These are phyloP conservation scores for Solanum pennellii DNA, from an alignment of 257 asterid genomes.

Conservation along the genomic window DNA sequence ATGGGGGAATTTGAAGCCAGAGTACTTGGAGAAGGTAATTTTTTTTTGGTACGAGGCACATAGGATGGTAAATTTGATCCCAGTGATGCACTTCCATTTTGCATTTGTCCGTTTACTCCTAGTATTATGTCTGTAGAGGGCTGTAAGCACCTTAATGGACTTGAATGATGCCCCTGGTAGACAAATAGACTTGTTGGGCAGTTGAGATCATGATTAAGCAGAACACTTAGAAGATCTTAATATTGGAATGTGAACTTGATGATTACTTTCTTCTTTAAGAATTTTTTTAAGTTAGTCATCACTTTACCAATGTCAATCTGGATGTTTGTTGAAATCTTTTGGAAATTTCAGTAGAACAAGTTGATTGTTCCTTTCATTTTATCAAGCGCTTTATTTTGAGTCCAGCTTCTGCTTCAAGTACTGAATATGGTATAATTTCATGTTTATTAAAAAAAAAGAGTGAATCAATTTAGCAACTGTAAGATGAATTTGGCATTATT, in stretches of 20 bases:
- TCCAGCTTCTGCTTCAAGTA: background rate
- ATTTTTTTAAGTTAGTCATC: background rate
- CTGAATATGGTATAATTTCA: background rate
- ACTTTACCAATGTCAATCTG: background rate
- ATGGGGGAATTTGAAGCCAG: constrained; percentile 79
- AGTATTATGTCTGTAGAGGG: background rate
- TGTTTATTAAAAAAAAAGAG: background rate
- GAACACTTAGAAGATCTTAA: background rate
- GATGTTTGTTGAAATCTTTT: background rate
- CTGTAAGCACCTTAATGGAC: background rate
- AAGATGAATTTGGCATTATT: background rate
- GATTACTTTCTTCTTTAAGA: background rate
- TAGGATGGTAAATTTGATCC: background rate
- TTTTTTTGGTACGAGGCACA: background rate
- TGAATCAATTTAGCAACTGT: background rate
- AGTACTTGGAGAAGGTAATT: constrained; percentile 73
- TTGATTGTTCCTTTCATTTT: background rate
- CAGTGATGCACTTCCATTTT: background rate
- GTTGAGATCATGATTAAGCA: background rate
- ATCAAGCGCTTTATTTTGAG: background rate
- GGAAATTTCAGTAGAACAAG: background rate
- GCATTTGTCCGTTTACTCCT: background rate
- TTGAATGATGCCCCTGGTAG: background rate
- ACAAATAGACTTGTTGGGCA: background rate
- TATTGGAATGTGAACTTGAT: background rate